Conservation (phyloP, 2,329 filamentous ascomycete genomes). For the Lecanoromycetidae sp. region DNA sequence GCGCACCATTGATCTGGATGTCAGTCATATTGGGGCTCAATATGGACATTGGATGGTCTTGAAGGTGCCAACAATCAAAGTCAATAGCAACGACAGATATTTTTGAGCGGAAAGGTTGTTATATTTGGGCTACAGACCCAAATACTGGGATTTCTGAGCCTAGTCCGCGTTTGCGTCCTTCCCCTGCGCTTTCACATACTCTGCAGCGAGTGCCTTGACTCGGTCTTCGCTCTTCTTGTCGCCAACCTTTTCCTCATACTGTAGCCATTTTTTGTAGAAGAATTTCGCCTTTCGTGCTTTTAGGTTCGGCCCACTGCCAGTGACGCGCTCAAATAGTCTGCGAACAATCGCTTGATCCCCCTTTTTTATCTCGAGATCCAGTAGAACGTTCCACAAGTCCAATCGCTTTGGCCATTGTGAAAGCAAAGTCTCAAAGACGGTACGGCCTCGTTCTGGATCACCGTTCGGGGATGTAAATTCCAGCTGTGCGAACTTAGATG, state of each 20-base stretch:
- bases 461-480: conserved; percentile 79
- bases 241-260: conserved; percentile 64
- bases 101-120: too few species aligned
- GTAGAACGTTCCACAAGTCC: conserved; percentile 83
- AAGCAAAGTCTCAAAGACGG: conserved; percentile 82
- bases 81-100: too few species aligned
- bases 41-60: too few species aligned
- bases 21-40: too few species aligned
- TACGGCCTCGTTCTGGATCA: conserved; percentile 80
- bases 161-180: neutral
- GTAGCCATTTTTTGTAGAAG: conserved; percentile 85
- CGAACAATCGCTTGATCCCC: conserved; percentile 54
- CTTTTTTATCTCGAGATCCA: conserved; percentile 65
- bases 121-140: too few species aligned
- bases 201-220: conserved; percentile 57
- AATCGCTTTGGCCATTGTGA: conserved; percentile 76
- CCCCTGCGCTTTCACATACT: conserved; percentile 47
- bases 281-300: conserved; percentile 74
- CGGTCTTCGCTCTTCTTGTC: conserved; percentile 57
- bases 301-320: conserved; percentile 46
- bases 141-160: neutral
- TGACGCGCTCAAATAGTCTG: conserved; percentile 69
- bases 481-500: conserved; percentile 77
- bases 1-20: too few species aligned
- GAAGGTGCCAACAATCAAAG: too few species aligned